Percentiles rank a stretch among this genome's conserved stretches.
Evolutionary conservation across 345 rosid species (phyloP).

Genomic region (Melastoma malabathricum): DNA sequence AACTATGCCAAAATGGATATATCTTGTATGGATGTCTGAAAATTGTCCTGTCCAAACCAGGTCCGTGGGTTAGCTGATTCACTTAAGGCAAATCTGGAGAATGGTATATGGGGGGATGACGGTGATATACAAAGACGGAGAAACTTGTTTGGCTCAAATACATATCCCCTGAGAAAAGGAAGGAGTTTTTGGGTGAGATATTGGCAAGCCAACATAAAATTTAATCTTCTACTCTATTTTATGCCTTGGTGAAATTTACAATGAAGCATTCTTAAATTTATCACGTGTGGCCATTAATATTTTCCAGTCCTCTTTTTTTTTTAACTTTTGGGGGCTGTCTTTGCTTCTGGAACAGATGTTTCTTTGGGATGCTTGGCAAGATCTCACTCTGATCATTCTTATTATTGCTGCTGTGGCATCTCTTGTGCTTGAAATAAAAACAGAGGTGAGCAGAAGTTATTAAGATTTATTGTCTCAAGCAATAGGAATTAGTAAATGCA

Average conservation of each 20-base stretch:
- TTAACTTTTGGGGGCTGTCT: background rate
- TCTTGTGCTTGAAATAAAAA: conserved; percentile 78
- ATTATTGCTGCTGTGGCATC: conserved; percentile 85
- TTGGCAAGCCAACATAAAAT: no score
- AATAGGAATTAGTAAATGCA: background rate
- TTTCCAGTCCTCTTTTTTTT: background rate
- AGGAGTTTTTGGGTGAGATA: conserved; percentile 68
- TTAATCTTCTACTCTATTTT: no score
- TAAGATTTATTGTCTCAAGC: background rate
- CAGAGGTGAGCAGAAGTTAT: conserved; percentile 53
- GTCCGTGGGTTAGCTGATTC: conserved; percentile 46
- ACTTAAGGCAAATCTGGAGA: conserved; percentile 64
- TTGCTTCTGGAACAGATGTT: conserved; percentile 36
- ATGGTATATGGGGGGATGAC: conserved; percentile 65
- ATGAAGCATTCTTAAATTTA: background rate
- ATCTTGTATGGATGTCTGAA: no score
- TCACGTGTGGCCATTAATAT: background rate
- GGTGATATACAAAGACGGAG: conserved; percentile 48
- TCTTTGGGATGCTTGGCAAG: conserved; percentile 84
- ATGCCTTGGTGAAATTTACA: no score
- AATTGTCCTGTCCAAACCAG: conserved; percentile 15
- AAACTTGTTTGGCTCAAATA: conserved; percentile 72
- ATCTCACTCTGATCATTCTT: conserved; percentile 80
- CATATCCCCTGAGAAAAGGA: conserved; percentile 85
- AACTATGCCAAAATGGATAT: no score